Evolutionary conservation across 176 grass and related monocot genomes (phyloP).

Genomic region (Aegilops tauschii): DNA sequence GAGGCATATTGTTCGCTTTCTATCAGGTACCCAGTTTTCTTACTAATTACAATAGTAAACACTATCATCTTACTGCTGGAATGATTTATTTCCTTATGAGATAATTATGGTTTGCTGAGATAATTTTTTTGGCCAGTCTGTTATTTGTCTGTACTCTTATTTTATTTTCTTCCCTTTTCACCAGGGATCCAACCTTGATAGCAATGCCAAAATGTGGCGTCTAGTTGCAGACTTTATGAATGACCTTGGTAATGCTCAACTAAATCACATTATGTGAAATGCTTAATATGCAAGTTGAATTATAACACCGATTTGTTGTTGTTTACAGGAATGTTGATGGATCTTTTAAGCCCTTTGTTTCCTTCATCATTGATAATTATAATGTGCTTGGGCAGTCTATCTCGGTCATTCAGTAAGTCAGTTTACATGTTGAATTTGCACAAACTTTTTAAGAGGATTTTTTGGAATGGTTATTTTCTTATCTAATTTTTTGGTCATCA

Average conservation of each 20-base stretch:
- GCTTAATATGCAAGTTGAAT: too few species aligned
- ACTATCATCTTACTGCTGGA: conserved; percentile 1
- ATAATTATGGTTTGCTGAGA: background rate
- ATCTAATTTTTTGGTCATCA: background rate
- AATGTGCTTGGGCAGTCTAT: conserved; percentile 86
- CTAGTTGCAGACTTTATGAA: conserved; percentile 99
- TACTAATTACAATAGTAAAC: background rate
- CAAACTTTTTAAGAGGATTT: background rate
- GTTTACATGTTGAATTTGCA: conserved; percentile 23
- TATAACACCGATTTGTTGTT: conserved; percentile 1
- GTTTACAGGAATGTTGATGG: conserved; percentile 93
- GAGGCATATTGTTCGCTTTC: conserved; percentile 92
- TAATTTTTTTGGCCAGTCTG: background rate
- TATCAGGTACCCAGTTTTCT: conserved; percentile 68
- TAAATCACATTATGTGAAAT: background rate
- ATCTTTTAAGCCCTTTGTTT: conserved; percentile 93
- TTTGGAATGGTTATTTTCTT: background rate
- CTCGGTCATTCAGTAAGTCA: conserved; percentile 93
- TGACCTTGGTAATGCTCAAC: conserved; percentile 75
- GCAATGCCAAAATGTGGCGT: conserved; percentile 94
- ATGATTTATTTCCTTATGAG: conserved; percentile 6
- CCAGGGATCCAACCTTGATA: conserved; percentile 95
- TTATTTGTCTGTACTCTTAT: conserved; percentile 18
- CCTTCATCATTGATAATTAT: conserved; percentile 86
- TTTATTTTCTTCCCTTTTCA: conserved; percentile 35